phyloP scores from a whole-genome alignment of 768 basidiomycete genomes.

The Cantharellus cinnabarinus region DNA sequence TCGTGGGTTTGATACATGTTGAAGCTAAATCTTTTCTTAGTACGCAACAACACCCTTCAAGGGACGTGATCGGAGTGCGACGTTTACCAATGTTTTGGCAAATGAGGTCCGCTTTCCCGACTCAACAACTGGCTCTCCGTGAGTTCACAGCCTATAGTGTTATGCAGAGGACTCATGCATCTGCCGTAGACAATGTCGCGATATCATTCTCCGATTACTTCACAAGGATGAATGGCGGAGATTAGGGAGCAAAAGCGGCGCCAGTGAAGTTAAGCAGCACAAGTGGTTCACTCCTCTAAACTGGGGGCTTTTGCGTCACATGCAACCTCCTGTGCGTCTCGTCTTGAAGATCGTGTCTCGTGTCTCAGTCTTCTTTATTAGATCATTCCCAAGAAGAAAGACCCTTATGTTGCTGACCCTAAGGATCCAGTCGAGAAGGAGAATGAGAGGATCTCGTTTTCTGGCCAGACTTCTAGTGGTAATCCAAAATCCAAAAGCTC shows the following conservation, averaged over 20 bases:
- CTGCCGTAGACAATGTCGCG: constrained; percentile 53
- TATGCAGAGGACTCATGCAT: neutral
- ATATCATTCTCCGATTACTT: constrained; percentile 65
- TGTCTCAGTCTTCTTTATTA: neutral
- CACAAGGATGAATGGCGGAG: constrained; percentile 83
- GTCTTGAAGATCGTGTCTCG: neutral
- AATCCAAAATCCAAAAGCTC: neutral
- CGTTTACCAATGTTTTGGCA: constrained; percentile 87
- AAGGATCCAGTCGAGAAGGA: constrained; percentile 76
- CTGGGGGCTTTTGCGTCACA: constrained; percentile 89
- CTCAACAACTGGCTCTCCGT: constrained; percentile 55
- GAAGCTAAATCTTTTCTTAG: constrained; percentile 22
- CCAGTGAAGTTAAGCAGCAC: constrained; percentile 96
- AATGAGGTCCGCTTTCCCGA: constrained; percentile 77
- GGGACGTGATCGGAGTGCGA: constrained; percentile 81
- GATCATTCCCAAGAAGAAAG: constrained; percentile 43
- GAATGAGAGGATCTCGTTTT: constrained; percentile 63
- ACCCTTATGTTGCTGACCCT: constrained; percentile 49
- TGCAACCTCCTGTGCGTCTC: constrained; percentile 42
- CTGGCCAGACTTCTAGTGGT: constrained; percentile 48
- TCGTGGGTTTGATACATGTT: constrained; percentile 5
- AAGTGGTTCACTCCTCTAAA: constrained; percentile 94
- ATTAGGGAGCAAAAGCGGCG: constrained; percentile 80
- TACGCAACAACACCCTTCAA: constrained; percentile 99
- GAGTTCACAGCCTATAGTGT: constrained; percentile 9